Percentiles rank a stretch among this genome's conserved stretches.
These are phyloP conservation scores for Pyricularia pennisetigena DNA, from an alignment of 2,329 filamentous ascomycete genomes.

Conservation along the genomic window DNA sequence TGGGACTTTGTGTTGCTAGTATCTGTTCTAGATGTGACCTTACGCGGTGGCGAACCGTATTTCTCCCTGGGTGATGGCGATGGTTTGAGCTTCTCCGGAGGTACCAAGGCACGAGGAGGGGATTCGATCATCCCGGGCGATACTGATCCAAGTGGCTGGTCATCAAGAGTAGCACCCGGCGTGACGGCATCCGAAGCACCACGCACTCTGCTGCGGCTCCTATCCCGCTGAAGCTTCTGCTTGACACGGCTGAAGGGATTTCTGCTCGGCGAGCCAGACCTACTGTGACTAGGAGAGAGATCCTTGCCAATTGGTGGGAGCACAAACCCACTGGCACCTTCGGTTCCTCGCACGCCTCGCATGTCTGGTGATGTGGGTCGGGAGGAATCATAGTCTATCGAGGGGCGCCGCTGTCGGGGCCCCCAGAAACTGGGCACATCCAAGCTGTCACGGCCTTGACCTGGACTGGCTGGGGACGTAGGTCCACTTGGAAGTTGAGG, in stretches of 20 bases:
- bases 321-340: constrained; percentile 33
- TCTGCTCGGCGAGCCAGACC: constrained; percentile 52
- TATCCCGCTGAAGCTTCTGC: constrained; percentile 31
- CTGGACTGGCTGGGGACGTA: constrained; percentile 20
- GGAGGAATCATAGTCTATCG: constrained; percentile 34
- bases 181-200: constrained; percentile 16
- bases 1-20: constrained; percentile 34
- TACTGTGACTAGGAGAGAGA: constrained; percentile 52
- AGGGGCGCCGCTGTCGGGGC: constrained; percentile 21
- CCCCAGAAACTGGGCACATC: constrained; percentile 30
- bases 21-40: constrained; percentile 18
- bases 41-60: constrained; percentile 23
- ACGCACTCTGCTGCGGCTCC: constrained; percentile 34
- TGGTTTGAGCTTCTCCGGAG: constrained; percentile 7
- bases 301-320: constrained; percentile 49
- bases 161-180: constrained; percentile 19
- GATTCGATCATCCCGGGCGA: constrained; percentile 2
- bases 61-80: constrained; percentile 15
- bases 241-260: constrained; percentile 48
- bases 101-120: not conserved
- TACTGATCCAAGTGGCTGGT: constrained; percentile 17
- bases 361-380: constrained; percentile 42
- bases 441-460: constrained; percentile 28
- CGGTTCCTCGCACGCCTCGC: constrained; percentile 26
- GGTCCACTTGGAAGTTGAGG: not conserved